Evolutionary conservation across 176 grass and related monocot genomes (phyloP), one percentile per base, ranked within the genome.

Genomic region (Oryza australiensis): DNA sequence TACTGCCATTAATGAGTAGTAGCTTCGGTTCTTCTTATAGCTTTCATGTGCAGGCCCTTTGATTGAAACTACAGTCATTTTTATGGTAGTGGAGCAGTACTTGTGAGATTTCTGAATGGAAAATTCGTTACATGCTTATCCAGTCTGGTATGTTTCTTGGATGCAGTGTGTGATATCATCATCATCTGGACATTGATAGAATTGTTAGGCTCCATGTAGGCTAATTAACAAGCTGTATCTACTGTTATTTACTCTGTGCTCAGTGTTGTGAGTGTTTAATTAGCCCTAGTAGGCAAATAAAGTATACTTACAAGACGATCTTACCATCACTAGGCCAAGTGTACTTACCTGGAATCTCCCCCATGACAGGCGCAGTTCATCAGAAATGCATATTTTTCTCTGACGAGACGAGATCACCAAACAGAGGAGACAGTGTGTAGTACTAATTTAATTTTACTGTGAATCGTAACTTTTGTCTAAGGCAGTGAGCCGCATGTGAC

Each of bases 401-500:
- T n/a, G 64, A 46, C 5, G 10, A 26, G 33, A 75, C 37, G 65
- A 68, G 69, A 62, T 37, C 48, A 49, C 33, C 38, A 26, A 49
- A 32, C 38, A 26, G 38, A 13, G 12, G 76, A 62, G 37, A 15
- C 64, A 46, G 5, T 5, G 16, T 24, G 10, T 2, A 55, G 7
- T 0, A 55, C 13, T 55, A 22, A 53, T 2, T 69, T 38, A 75
- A 28, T 13, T 77, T 80, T 66, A 86, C 14, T 24, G 48, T 70
- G 16, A 57, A 77, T 85, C 59, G 15, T n/a, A 60, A 84, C 83
- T 12, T 70, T 66, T 82, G 73, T 76, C 66, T 0, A 33, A 68
- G 34, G 14, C 30, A 64, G 76, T 68, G 87, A 57, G 42, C 5
- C 72, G 11, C 82, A 85, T 85, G 65, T 85, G 72, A 65, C 70